Evolutionary conservation across 768 basidiomycete species (phyloP), one percentile per base, ranked within the genome.

Genomic region (Strobilomyces dryophilus): DNA sequence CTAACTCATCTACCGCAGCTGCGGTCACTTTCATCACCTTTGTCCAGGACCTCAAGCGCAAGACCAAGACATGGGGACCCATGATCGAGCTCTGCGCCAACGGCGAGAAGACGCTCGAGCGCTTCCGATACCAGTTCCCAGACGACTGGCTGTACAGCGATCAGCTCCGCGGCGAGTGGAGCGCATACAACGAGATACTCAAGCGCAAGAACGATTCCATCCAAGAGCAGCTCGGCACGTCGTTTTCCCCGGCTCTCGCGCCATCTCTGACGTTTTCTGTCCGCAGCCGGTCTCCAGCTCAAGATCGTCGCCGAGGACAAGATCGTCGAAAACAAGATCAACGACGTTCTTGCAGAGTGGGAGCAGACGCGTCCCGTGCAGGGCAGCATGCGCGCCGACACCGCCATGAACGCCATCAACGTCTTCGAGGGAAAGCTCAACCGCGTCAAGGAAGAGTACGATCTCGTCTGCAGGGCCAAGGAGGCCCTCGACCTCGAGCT

Each of bases 241-340:
- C 6, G 67, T 27, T n/a, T 39, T 41, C 20, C 43, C 18, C 46
- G 10, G 57, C 20, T 42, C 49, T 26, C 48, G n/a, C 11, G 29
- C 43, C 11, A 18, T 46, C 59, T 60, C 35, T 24, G 24, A 58
- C 43, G n/a, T 37, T 2, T 14, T 4, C 32, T 4, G 37, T 37
- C 57, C 5, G 5, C 55, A 95, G 95, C 92, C 57, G 97, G 95
- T 1, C 77, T 99, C n/a, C 97, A 98, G 71, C 78, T 98, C 57
- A 99, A 98, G 80, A 95, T 99, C 68, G 91, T 95, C n/a, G 94
- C 97, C 2, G 94, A 99, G 70, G 97, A 98, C 77, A 95, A 95
- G 76, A 93, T 98, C 50, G 84, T 98, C 1, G 92, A 95, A 75
- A 91, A 92, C 72, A 94, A 92, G 74, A 94, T 98, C 65, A 86